Base-by-base conservation (phyloP, 1,284 basidiomycete species). In the Cutaneotrichosporon dermatis region DNA sequence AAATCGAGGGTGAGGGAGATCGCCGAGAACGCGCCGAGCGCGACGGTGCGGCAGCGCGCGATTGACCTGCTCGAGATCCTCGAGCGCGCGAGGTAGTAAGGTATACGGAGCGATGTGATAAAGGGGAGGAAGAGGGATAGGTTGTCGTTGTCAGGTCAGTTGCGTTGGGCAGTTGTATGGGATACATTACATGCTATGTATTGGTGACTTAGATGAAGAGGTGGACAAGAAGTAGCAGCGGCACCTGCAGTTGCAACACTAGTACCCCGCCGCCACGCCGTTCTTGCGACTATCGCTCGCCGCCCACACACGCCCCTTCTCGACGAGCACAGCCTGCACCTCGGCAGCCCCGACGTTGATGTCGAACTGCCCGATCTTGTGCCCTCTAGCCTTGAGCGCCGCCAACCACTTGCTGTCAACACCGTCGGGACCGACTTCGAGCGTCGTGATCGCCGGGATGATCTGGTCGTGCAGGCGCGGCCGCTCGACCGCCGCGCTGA, bases 391-490 rank as follows among this genome's bases (percentile, higher is more conserved):
- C 50, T 77, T 71, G 35, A 96, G 80, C 3, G 75, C 85, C 13
- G 83, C 78, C 4, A 92, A 60, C 35, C 87, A 68, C 34, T 82
- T 71, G 35, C 69, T 57, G 2, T 86, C 83, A 67, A 87, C 85
- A 0, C 83, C 81, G 16, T 71, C 69, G 4, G 75, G 75, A 3
- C 75, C 75, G 33, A 76, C 74, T 54, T 95, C 92, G 36, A 84
- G 82, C 11, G 87, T 83, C 4, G 90, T 81, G 34, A 77, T 48
- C 12, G 73, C 60, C 0, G 95, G 94, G 62, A 87, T 87, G 35
- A 96, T 80, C 74, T 98, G 95, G 72, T 96, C 86, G 72, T 98
- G 94, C n/a, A 96, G 73, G n/a, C 94, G 82, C 0, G 90, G 87
- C 63, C 79, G 83, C 76, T 98, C 95, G 41, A 98, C 85, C 0